phyloP scores from a whole-genome alignment of 2,329 filamentous ascomycete genomes.

The Dactylonectria estremocensis region DNA sequence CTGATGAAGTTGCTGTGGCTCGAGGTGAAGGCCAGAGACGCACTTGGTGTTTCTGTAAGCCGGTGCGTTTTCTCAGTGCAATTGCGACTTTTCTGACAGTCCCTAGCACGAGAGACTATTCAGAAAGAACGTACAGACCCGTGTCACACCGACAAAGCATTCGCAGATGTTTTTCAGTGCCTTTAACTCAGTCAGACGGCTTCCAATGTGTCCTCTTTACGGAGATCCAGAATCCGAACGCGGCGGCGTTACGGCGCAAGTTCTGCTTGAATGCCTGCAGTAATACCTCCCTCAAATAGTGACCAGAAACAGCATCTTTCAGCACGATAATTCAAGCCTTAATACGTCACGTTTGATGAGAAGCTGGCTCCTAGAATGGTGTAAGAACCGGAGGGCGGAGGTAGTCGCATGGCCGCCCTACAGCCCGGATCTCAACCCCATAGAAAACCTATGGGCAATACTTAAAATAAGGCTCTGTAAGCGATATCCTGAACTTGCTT shows the following conservation, averaged over 20 bases:
- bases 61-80: neutral
- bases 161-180: conserved; percentile 6
- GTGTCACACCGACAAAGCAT: neutral
- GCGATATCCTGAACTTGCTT: conserved; percentile 11
- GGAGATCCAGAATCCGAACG: neutral
- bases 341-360: neutral
- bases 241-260: neutral
- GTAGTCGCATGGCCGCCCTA: conserved; percentile 13
- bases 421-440: conserved; percentile 7
- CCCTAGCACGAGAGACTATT: neutral
- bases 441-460: conserved; percentile 20
- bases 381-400: neutral
- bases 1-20: too few relatives aligned
- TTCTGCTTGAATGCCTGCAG: neutral
- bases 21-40: too few relatives aligned
- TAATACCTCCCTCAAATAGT: neutral
- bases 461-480: conserved; percentile 8
- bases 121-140: conserved; percentile 1
- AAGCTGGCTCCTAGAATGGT: too few relatives aligned
- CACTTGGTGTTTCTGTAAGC: conserved; percentile 1
- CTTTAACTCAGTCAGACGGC: neutral
- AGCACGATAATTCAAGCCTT: neutral
- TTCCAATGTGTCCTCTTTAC: conserved; percentile 1
- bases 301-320: neutral
- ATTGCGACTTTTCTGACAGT: conserved; percentile 1